Percentiles rank a stretch among this genome's conserved stretches.
phyloP scores from a whole-genome alignment of 768 basidiomycete species.

The Trametes maxima region DNA sequence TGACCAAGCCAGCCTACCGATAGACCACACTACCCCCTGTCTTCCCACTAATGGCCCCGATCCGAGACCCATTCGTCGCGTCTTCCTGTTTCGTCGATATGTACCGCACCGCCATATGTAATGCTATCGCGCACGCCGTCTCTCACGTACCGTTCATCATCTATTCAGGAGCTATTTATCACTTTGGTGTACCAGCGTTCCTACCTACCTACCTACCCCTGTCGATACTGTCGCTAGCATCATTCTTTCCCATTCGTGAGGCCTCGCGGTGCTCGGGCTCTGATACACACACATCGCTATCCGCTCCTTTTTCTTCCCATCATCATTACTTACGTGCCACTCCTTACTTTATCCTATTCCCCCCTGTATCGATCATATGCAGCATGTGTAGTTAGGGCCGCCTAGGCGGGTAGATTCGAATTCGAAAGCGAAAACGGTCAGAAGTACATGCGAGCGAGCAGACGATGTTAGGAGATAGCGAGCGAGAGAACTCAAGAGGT shows the following conservation, averaged over 20 bases:
- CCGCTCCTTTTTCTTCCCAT: not conserved
- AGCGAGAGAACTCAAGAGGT: not conserved
- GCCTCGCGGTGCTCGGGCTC: not conserved
- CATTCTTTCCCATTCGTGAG: not conserved
- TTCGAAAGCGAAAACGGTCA: constrained; percentile 3
- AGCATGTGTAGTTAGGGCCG: constrained; percentile 14
- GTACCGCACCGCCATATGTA: constrained; percentile 3
- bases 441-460: constrained; percentile 4
- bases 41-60: not conserved
- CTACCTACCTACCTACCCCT: not conserved
- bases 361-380: constrained; percentile 10
- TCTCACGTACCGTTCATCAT: not conserved
- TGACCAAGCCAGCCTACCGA: not conserved
- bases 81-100: constrained; percentile 7
- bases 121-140: not conserved
- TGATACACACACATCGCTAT: too few species aligned
- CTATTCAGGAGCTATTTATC: constrained; percentile 14
- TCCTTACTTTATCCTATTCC: constrained; percentile 4
- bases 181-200: not conserved
- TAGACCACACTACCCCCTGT: not conserved
- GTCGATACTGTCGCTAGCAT: not conserved
- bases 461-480: not conserved
- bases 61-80: not conserved
- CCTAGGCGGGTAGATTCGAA: not conserved
- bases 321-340: not conserved